Evolutionary conservation across 306 rosid genomes (phyloP).

Genomic region (Cucumis melo): DNA sequence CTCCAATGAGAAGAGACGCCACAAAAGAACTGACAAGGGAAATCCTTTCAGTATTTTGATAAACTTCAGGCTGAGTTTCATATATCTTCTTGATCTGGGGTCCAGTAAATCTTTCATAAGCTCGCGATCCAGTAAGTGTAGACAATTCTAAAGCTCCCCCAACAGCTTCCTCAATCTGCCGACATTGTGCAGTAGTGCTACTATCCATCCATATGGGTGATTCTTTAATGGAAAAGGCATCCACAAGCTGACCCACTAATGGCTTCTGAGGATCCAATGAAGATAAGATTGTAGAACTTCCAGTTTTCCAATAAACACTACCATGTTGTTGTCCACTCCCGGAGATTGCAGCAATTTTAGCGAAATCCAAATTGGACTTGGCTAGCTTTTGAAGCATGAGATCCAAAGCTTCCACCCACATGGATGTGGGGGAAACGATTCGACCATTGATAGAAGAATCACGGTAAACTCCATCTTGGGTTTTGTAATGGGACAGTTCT

Average conservation of each 20-base stretch:
- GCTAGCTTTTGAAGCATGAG: conserved; percentile 53
- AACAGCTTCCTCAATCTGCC: conserved; percentile 64
- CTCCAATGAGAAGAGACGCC: conserved; percentile 73
- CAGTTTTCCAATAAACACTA: conserved; percentile 84
- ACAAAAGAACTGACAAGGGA: conserved; percentile 90
- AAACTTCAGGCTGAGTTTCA: conserved; percentile 44
- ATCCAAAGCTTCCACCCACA: conserved; percentile 97
- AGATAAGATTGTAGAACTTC: conserved; percentile 47
- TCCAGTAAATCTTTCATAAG: conserved; percentile 73
- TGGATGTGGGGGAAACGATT: conserved; percentile 86
- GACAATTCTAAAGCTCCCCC: conserved; percentile 88
- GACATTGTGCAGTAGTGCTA: conserved; percentile 77
- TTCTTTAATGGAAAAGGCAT: conserved; percentile 50
- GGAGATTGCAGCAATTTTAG: conserved; percentile 57
- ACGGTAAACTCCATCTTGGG: conserved; percentile 82
- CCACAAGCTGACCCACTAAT: conserved; percentile 44
- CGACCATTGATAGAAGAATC: conserved; percentile 53
- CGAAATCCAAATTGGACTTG: conserved; percentile 43
- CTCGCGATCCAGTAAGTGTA: conserved; percentile 70
- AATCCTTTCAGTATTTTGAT: conserved; percentile 72
- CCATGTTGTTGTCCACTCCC: conserved; percentile 99
- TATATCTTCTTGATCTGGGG: conserved; percentile 79
- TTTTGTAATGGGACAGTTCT: conserved; percentile 75
- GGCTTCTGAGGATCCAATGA: conserved; percentile 50
- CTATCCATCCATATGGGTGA: conserved; percentile 95